Base-by-base conservation (phyloP, 345 rosid species). In the Gossypium stocksii region DNA sequence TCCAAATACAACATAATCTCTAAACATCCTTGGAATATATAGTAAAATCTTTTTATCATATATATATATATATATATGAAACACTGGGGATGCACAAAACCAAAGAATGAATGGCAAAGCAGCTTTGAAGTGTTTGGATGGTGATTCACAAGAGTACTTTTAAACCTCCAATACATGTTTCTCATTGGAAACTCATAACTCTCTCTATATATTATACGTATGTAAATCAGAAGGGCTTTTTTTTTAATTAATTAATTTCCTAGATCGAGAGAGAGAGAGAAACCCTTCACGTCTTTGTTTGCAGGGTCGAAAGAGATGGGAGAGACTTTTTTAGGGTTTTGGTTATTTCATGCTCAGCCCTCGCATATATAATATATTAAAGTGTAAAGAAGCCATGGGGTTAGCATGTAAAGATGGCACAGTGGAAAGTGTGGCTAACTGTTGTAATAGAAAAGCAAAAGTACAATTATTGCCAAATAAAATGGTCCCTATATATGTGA, bases 241-340 rank as follows among this genome's bases (percentile, higher is more conserved):
- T 49, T 49, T 49, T 48, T 49, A 15, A 12, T 49, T 13, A 13
- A 13, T 13, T 49, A 2, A 12, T 49, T 49, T 49, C 53, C 53
- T 49, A 14, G 15, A 49, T 13, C 52, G 15, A 48, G 15, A 48
- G 14, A 59, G 13, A 19, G 15, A 19, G 41, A 34, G 38, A 34
- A 34, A 34, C 7, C 41, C 41, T 59, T 34, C 9, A 38, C 3
- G 3, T 19, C 19, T 63, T 34, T 34, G 23, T 48, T 64, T 64
- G 69, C 51, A 64, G 49, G 3, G 64, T 11, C 41, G 25, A 64
- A 64, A 64, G 49, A 41, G 51, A 64, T 64, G 48, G 69, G 44
- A 10, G 69, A 41, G 19, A 17, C 0, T 6, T 4, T 64, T 65
- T 65, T 38, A 57, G 27, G 61, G 61, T 63, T 38, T 17, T 34